Evolutionary conservation across 2,329 filamentous ascomycete genomes (phyloP), one percentile per base, ranked within the genome.

Genomic region (Alternaria alternata): DNA sequence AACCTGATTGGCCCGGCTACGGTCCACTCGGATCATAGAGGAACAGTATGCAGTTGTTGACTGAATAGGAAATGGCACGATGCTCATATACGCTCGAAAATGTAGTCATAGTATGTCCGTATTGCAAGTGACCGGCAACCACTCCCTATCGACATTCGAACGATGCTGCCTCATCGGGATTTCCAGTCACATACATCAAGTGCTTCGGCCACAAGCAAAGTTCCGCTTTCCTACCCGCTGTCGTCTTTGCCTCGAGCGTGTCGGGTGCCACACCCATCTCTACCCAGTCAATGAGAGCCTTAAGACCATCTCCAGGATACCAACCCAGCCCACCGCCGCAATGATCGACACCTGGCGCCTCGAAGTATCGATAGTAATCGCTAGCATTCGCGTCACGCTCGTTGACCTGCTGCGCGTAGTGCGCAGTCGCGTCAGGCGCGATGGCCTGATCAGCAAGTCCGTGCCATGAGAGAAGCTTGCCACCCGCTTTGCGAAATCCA

Each of bases 291-390:
- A 69, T 64, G 30, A 76, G 57, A 9, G 24, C 48, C 7, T 67
- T 61, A 3, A 77, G 48, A 8, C 67, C 55, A 59, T 69, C 56
- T 5, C 51, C 61, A 11, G 73, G 74, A 38, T 64, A 56, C 54
- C 65, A 61, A 1, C 74, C 73, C 1, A 42, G 14, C 3, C 72
- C 72, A 18, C 64, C 54, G 1, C 54, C 62, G 54, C 73, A 75
- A 52, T 76, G 74, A 24, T 59, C 63, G 2, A 75, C 67, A 1
- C 73, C 74, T 12, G 74, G 75, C 12, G 73, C 75, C 16, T 74
- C 62, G 38, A 78, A 77, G n/a, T 75, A 56, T 1, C 73, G 68
- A 51, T 67, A 73, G 51, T 65, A 75, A 6, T 75, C 67, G 22
- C 51, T 44, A 9, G 61, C 51, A 7, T 63, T 48, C 2, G 57